Evolutionary conservation across 441 rosid species (phyloP), one percentile per base, ranked within the genome.

Genomic region (Isatis lusitanica): DNA sequence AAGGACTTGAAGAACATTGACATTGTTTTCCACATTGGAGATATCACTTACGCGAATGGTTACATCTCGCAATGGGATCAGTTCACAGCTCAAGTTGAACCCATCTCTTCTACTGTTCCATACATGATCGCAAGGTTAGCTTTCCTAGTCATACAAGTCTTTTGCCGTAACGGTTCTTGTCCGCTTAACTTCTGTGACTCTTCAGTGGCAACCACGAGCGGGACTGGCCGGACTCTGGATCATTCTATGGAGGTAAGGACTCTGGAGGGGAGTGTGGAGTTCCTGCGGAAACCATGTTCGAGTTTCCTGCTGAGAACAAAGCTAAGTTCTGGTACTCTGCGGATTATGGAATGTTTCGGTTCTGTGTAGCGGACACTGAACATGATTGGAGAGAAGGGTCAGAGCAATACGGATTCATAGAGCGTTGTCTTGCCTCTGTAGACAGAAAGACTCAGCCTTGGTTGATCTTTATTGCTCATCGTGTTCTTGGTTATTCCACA

Each of bases 231-330:
- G 82, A 85, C 66, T 39, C 98, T 1, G 94, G 98, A 72, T 90
- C 97, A 5, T 92, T 92, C 80, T 94, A 89, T 58, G 82, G 79
- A 61, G 74, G 77, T 7, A 67, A 50, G 36, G 98, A 94, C 82
- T 92, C 99, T 28, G 96, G 96, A 42, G 99, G 99, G 50, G 98
- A 94, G 80, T 94, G 97, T 55, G 97, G 97, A 46, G 99, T 94
- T 69, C 90, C 63, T 16, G 90, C 97, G 26, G 94, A 92, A 87
- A 92, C 93, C 60, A 89, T 89, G 90, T 94, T 86, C 77, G 89
- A 84, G 68, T 86, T 87, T 76, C 97, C 97, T 43, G 93, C 97
- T 4, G 93, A 90, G 76, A 92, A 94, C 86, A 80, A 83, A 79
- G 99, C 98, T 18, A 94, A 94, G 73, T 94, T 88, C 76, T 94